Evolutionary conservation across 1,284 basidiomycete species (phyloP).

Genomic region (Microbotryomycetes sp.): DNA sequence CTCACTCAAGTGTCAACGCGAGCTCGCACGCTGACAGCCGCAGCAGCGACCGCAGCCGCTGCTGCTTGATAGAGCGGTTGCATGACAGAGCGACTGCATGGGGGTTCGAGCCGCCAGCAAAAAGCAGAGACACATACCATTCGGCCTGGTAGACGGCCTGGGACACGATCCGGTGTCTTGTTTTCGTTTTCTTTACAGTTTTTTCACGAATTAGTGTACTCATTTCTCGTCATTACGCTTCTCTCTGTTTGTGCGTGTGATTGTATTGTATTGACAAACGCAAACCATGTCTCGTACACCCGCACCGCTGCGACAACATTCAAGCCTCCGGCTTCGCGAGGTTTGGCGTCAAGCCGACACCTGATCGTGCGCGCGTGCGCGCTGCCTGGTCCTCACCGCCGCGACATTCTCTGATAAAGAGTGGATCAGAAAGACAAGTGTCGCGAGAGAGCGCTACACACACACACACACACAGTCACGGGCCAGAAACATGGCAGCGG

Average conservation of each 20-base stretch:
- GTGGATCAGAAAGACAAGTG: not conserved
- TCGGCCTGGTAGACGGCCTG: not conserved
- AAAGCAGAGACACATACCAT: too few relatives aligned
- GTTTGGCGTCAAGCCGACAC: not conserved
- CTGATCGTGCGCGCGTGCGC: conserved; percentile 16
- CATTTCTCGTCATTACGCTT: not conserved
- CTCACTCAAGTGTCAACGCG: not conserved
- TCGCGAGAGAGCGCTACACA: not conserved
- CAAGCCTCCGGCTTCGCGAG: not conserved
- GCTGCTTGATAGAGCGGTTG: not conserved
- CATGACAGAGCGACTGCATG: too few relatives aligned
- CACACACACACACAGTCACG: not conserved
- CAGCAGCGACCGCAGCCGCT: not conserved
- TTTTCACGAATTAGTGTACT: not conserved
- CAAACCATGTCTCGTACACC: not conserved
- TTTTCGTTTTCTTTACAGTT: not conserved
- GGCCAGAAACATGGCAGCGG: not conserved
- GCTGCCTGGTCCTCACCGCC: conserved; percentile 2
- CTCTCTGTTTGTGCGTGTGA: not conserved
- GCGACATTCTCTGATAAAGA: not conserved
- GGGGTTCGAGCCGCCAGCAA: too few relatives aligned
- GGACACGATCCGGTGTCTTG: not conserved
- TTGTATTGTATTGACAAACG: not conserved
- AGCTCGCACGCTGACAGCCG: not conserved
- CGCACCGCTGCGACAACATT: not conserved